Evolutionary conservation across 176 grass and related monocot species (phyloP), one percentile per base, ranked within the genome.

Genomic region (Thinopyrum elongatum): DNA sequence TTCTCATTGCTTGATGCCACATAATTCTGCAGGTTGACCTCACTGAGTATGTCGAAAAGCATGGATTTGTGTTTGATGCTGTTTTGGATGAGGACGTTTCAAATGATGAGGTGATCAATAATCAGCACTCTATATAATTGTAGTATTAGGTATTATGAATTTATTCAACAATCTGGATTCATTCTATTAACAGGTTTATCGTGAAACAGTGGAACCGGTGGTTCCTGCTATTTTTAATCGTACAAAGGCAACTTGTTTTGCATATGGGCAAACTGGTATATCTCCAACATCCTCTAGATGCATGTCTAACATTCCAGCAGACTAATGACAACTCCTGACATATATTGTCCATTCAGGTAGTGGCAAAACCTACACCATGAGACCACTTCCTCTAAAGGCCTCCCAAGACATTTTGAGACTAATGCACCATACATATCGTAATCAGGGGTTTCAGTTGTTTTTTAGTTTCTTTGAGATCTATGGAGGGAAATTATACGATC

Each of bases 381-480:
- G 89, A 31, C 97, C 97, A 64, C 90, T 99, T 39, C 94, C 97
- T 72, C 90, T 99, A 33, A 99, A 94, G 90, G 97, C 97, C 36
- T 99, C 90, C 74, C 94, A 99, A 79, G 97, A 99, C 83, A 99
- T 99, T 84, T 67, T 99, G 69, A 96, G 97, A 88, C 84, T 93
- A 51, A 99, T 99, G 97, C 82, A 99, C 69, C 94, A 99, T 34
- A 87, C 92, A 3, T 97, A 99, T 36, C 87, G 92, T 47, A 99
- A 97, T 84, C 97, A 96, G 88, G 97, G 97, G 5, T 97, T 94
- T 80, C 92, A 97, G 65, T 91, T 99, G 76, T 97, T 88, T 65
- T 80, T 99, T 78, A 99, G 97, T 80, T 99, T 99, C 90, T 99
- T 99, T 90, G 97, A 99, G 81, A 99, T 99, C 77, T 99, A 99